Base-by-base conservation (phyloP, 2,329 filamentous ascomycete species). In the Fusarium virguliforme region DNA sequence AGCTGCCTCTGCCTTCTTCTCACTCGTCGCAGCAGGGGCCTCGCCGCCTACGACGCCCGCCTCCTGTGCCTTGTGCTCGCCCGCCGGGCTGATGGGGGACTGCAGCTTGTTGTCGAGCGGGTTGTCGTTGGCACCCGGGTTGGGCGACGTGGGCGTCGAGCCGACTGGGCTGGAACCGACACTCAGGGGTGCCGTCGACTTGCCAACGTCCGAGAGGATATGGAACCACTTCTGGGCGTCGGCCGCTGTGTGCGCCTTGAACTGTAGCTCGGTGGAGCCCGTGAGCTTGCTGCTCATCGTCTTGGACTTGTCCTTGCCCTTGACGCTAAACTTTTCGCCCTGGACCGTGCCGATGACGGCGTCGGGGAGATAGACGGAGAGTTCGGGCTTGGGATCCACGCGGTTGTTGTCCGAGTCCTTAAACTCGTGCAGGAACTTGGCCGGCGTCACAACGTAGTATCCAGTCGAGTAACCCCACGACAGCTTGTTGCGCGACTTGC, bases 361-460 rank as follows among this genome's bases (percentile, higher is more conserved):
- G 75, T 99, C 96, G 10, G 96, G 95, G 1, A 99, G 90, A 81
- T 95, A 98, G 73, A 99, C 89, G 13, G 93, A 96, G 41, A 96
- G 85, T 79, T 99, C 95, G 0, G 96, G 95, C 62, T 88, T 86
- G 9, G 94, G 94, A 68, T 97, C 94, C 75, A 89, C 83, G 53
- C 87, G 86, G 57, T 87, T 74, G 77, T 90, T 88, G 76, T 98
- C 95, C 78, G 93, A 92, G 77, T 97, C 94, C 83, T 97, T 97
- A 87, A 97, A 99, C 81, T 98, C 95, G 83, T 99, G 96, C 64
- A 99, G 84, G 83, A 92, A 99, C 77, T 93, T 94, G 63, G 93
- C 89, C 0, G 94, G 92, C 0, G 94, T 97, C 53, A 98, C 90
- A 62, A 96, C 95, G 79, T 97, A 99, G 86, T 97, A 97, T 62